Evolutionary conservation across 306 rosid genomes (phyloP), one percentile per base, ranked within the genome.

Genomic region (Rubus parviflorus): DNA sequence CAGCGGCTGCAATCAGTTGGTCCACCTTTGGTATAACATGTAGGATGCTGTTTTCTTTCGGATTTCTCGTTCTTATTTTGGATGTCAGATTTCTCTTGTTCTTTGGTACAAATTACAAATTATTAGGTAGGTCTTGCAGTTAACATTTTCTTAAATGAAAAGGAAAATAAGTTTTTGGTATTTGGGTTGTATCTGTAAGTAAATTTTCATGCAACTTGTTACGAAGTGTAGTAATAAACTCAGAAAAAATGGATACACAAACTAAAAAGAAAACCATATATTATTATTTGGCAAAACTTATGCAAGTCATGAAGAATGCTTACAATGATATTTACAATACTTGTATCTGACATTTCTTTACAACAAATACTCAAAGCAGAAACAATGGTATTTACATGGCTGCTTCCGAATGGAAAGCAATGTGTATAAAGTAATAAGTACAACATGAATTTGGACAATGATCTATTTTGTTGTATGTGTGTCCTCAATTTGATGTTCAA

Each of bases 1-100:
- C 87, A 80, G 89, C 87, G 90, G 75, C 88, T 89, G 81, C 89
- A 81, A 60, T 79, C 90, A 68, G 80, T 68, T 40, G 85, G 87
- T 61, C 80, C 82, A 30, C 77, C 88, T 58, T 73, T 56, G 61
- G 67, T 77, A 40, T 84, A 86, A 83, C 54, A 11, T 76, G 81
- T 81, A 84, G 85, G 64, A 14, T 74, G 84, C 20, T 80, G 37
- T 42, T 72, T 5, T 65, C 15, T 38, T 17, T 60, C 60, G 5
- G 40, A 13, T 62, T 62, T 6, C 3, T 14, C 0, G 12, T 40
- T 35, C 5, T 6, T 62, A 12, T 14, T 62, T 35, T 62, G 43
- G 10, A 14, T 15, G 7, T 35, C 68, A 62, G 54, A 63, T 71
- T 51, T 60, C 42, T 63, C 48, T 56, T 42, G 14, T 62, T 25